Evolutionary conservation across 805 yeast genomes (phyloP).

Genomic region (Pichia phayaonensis): DNA sequence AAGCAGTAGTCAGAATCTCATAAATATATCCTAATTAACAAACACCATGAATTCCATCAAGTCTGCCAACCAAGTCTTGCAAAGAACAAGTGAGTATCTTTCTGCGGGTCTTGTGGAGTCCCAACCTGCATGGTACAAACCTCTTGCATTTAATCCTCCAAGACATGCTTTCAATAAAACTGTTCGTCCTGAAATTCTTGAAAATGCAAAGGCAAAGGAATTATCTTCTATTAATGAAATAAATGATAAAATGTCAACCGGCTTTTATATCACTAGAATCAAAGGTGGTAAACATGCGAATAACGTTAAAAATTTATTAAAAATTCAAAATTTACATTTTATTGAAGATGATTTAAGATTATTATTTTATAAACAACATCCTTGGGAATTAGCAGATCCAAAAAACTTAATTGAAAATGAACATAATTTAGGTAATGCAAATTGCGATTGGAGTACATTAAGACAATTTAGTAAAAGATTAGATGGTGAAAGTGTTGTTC

Average conservation of each 20-base stretch:
- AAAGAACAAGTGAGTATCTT: conserved; percentile 72
- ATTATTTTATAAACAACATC: conserved; percentile 85
- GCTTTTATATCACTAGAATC: conserved; percentile 40
- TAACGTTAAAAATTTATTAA: conserved; percentile 33
- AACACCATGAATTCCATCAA: conserved; percentile 61
- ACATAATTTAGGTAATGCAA: conserved; percentile 41
- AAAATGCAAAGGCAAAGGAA: conserved; percentile 18
- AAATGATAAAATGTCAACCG: conserved; percentile 9
- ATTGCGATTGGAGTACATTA: conserved; percentile 71
- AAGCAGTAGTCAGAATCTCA: background rate
- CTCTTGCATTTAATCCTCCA: conserved; percentile 81
- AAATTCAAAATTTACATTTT: conserved; percentile 47
- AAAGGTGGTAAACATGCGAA: conserved; percentile 27
- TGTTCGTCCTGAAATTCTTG: conserved; percentile 25
- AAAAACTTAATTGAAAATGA: conserved; percentile 71
- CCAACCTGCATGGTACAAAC: conserved; percentile 87
- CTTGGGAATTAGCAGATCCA: conserved; percentile 96
- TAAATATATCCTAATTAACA: background rate
- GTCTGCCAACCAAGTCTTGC: conserved; percentile 67
- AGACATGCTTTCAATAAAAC: conserved; percentile 48
- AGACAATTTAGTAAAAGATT: conserved; percentile 65
- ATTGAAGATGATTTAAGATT: conserved; percentile 77
- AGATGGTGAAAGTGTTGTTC: conserved; percentile 87
- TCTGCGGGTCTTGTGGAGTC: conserved; percentile 57
- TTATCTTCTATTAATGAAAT: conserved; percentile 15